Evolutionary conservation across 495 filamentous ascomycete genomes (phyloP).

Genomic region (Collariella sp.): DNA sequence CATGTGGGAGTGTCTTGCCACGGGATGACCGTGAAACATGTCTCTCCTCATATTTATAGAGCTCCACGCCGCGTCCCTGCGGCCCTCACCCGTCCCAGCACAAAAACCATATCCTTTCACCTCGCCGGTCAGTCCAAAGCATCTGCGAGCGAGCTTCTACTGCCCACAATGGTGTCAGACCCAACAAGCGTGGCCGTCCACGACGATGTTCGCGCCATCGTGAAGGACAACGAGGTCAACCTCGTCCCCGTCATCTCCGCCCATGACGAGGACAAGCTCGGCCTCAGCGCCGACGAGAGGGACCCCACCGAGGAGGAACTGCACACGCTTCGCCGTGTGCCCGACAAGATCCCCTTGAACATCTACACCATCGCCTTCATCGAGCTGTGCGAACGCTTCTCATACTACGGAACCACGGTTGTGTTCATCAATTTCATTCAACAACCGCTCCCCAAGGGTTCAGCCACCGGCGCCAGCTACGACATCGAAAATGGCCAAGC

Average conservation of each 20-base stretch:
- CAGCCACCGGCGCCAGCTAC: slow-evolving; percentile 49
- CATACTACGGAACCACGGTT: slow-evolving; percentile 67
- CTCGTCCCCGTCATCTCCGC: slow-evolving; percentile 2
- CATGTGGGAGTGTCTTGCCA: neutral
- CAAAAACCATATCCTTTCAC: neutral
- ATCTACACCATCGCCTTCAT: slow-evolving; percentile 65
- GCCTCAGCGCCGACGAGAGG: slow-evolving; percentile 10
- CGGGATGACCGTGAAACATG: neutral
- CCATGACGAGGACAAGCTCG: slow-evolving; percentile 7
- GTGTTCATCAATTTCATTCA: slow-evolving; percentile 56
- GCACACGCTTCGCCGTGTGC: slow-evolving; percentile 52
- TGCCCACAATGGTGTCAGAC: slow-evolving; percentile 12
- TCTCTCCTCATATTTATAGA: slow-evolving; percentile 1
- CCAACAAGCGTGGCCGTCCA: slow-evolving; percentile 8
- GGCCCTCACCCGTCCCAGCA: neutral
- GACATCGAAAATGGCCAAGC: slow-evolving; percentile 39
- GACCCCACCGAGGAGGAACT: slow-evolving; percentile 54
- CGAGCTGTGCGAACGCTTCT: slow-evolving; percentile 71
- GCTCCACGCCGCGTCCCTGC: neutral
- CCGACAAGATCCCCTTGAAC: slow-evolving; percentile 55
- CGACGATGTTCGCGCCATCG: slow-evolving; percentile 11
- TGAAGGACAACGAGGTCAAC: slow-evolving; percentile 12
- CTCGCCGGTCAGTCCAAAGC: neutral
- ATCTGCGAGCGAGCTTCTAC: neutral
- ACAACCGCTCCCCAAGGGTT: slow-evolving; percentile 49